Percentiles rank a stretch among this genome's conserved stretches.
Evolutionary conservation across 495 filamentous ascomycete genomes (phyloP).

Genomic region (Massariosphaeria phaeospora): DNA sequence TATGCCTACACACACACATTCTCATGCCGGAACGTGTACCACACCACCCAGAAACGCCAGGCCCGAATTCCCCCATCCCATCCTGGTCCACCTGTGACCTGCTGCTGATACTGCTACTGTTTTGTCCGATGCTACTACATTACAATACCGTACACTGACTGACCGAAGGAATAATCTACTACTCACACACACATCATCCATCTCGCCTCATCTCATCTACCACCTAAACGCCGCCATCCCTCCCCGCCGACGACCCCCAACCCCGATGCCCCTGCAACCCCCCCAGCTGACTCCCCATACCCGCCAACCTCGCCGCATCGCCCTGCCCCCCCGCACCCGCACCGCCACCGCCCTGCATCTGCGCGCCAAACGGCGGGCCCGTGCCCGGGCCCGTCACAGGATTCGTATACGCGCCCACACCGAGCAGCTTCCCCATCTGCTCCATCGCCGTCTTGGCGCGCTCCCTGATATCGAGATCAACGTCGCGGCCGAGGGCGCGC

Average conservation of each 20-base stretch:
- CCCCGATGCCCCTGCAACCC: constrained; percentile 15
- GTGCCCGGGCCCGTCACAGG: constrained; percentile 3
- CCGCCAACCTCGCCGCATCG: constrained; percentile 1
- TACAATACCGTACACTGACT: too few relatives aligned
- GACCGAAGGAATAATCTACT: too few relatives aligned
- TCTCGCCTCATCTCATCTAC: background rate
- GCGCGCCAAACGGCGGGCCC: background rate
- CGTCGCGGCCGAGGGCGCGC: constrained; percentile 59
- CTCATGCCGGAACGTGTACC: too few relatives aligned
- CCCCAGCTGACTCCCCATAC: constrained; percentile 1
- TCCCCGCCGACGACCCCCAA: too few relatives aligned
- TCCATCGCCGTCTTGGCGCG: constrained; percentile 71
- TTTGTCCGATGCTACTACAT: too few relatives aligned
- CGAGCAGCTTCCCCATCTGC: constrained; percentile 50
- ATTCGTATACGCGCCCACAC: background rate
- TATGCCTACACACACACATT: too few relatives aligned
- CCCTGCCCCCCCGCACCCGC: constrained; percentile 5
- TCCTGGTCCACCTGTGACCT: too few relatives aligned
- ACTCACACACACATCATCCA: background rate
- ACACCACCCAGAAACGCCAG: too few relatives aligned
- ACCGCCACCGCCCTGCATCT: background rate
- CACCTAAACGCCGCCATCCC: constrained; percentile 1
- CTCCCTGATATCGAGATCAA: constrained; percentile 78
- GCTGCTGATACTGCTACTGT: too few relatives aligned
- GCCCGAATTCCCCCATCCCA: too few relatives aligned